Percentiles rank a stretch among this genome's conserved stretches.
Conservation (phyloP, 2,329 filamentous ascomycete species). For the Aureobasidium mangrovei region DNA sequence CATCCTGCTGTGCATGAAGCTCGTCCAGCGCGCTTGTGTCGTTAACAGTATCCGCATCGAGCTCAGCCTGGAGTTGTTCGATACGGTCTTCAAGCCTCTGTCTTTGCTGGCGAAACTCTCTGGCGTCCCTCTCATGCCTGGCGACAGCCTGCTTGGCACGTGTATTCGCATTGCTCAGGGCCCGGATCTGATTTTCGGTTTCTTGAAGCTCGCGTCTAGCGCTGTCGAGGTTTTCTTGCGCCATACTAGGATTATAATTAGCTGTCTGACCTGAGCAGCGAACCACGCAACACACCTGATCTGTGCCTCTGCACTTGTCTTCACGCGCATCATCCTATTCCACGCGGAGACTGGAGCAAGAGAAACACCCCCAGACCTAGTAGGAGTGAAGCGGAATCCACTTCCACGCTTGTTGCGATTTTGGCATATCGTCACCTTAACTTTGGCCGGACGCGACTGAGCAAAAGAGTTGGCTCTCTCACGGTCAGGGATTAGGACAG, state of each 20-base stretch:
- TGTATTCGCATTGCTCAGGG: constrained; percentile 41
- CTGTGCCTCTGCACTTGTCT: constrained; percentile 25
- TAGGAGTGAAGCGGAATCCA: constrained; percentile 52
- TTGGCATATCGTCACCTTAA: constrained; percentile 61
- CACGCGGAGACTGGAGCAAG: constrained; percentile 47
- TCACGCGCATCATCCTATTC: constrained; percentile 51
- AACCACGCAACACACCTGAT: constrained; percentile 12
- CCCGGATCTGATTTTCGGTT: constrained; percentile 42
- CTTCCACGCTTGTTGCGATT: constrained; percentile 41
- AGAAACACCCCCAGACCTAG: constrained; percentile 40
- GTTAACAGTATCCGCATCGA: constrained; percentile 40
- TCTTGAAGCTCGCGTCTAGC: constrained; percentile 41
- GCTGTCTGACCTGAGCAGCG: background rate
- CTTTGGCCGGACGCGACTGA: constrained; percentile 60
- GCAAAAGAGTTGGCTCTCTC: constrained; percentile 61
- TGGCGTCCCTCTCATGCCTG: constrained; percentile 40
- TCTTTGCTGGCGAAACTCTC: constrained; percentile 45
- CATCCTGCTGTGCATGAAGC: constrained; percentile 43
- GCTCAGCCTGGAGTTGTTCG: constrained; percentile 57
- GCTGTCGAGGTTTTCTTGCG: constrained; percentile 32
- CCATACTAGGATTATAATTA: constrained; percentile 22
- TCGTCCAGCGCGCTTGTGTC: constrained; percentile 48
- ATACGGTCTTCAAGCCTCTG: constrained; percentile 55
- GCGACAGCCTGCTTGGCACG: constrained; percentile 42
- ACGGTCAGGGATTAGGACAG: constrained; percentile 63